phyloP scores from a whole-genome alignment of 176 grass and related monocot genomes.

The Tuctoria greenei region DNA sequence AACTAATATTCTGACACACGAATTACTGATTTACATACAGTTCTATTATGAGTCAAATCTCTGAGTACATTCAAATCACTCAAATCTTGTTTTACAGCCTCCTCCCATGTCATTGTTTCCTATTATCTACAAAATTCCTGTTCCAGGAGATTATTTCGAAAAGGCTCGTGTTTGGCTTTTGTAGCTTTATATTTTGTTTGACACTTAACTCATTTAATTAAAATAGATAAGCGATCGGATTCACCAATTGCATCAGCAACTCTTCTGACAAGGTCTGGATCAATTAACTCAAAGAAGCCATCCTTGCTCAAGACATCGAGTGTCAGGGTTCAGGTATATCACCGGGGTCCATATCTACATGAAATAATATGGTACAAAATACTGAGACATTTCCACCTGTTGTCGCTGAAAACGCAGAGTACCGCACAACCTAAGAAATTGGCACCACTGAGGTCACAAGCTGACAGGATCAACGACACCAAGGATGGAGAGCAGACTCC shows the following conservation, averaged over 20 bases:
- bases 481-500: constrained; percentile 63
- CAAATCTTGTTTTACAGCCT: too few species aligned
- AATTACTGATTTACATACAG: too few species aligned
- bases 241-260: constrained; percentile 42
- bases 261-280: constrained; percentile 55
- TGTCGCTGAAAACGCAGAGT: constrained; percentile 26
- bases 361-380: not conserved
- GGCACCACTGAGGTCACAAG: constrained; percentile 54
- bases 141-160: not conserved
- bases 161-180: not conserved
- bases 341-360: not conserved
- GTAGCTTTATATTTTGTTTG: not conserved
- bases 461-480: constrained; percentile 48
- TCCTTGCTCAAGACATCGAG: constrained; percentile 80
- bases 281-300: constrained; percentile 55
- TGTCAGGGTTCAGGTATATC: constrained; percentile 71
- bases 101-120: too few species aligned
- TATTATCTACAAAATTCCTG: not conserved
- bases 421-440: constrained; percentile 60
- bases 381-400: constrained; percentile 5
- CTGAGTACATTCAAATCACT: too few species aligned
- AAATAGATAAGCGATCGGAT: constrained; percentile 64
- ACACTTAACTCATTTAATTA: not conserved
- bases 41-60: too few species aligned
- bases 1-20: too few species aligned